These are phyloP conservation scores for Hericium alpestre DNA, from an alignment of 768 basidiomycete genomes.

Conservation along the genomic window DNA sequence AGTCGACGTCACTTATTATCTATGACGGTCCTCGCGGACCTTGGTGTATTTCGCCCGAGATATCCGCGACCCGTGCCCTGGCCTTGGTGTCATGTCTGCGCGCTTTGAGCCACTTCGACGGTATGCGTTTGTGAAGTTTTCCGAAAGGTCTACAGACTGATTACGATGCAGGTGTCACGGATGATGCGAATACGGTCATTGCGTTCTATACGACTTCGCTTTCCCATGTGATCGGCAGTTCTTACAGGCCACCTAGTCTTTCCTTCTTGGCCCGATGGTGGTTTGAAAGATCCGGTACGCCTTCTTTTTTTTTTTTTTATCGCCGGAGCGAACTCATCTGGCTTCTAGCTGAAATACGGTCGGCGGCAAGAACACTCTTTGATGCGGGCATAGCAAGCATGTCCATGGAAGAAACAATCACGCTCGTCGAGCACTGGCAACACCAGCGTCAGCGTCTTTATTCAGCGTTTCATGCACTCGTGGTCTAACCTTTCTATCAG, in stretches of 20 bases:
- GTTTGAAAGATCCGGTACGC: conserved; percentile 64
- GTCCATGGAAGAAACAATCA: conserved; percentile 54
- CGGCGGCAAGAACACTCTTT: conserved; percentile 68
- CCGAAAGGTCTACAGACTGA: neutral
- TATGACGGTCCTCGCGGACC: conserved; percentile 26
- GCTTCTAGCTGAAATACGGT: conserved; percentile 56
- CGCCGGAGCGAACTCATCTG: neutral
- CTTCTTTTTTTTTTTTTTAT: neutral
- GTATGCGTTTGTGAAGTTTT: conserved; percentile 22
- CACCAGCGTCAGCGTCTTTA: conserved; percentile 38
- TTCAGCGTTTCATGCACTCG: conserved; percentile 6
- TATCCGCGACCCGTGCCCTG: conserved; percentile 62
- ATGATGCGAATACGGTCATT: conserved; percentile 61
- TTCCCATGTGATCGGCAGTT: conserved; percentile 43
- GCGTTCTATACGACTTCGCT: conserved; percentile 75
- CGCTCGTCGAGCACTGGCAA: conserved; percentile 53
- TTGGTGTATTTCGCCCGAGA: conserved; percentile 68
- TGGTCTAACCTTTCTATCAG: conserved; percentile 22
- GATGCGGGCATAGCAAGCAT: conserved; percentile 62
- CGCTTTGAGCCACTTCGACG: conserved; percentile 60
- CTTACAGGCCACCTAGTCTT: conserved; percentile 60
- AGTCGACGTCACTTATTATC: conserved; percentile 32
- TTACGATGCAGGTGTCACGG: conserved; percentile 44
- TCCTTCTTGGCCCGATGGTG: conserved; percentile 64
- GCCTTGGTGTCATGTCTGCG: conserved; percentile 58